Evolutionary conservation across 1,139 yeast species (phyloP).

Genomic region (Pneumocystis oryctolagi): DNA sequence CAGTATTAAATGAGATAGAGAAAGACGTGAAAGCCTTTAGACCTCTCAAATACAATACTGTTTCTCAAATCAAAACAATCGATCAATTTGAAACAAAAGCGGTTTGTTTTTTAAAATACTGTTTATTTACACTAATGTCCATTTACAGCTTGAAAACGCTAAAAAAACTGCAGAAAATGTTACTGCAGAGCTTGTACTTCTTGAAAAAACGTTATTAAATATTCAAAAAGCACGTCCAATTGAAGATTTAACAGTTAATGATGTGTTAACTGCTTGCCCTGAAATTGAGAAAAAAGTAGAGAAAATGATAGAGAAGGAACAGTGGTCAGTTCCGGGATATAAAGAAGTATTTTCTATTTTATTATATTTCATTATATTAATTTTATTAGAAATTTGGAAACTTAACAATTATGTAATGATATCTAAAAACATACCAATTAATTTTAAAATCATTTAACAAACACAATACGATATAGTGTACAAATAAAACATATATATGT

Average conservation of each 20-base stretch:
- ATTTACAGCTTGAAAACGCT: constrained; percentile 58
- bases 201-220: constrained; percentile 77
- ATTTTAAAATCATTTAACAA: background rate
- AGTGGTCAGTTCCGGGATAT: constrained; percentile 97
- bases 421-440: background rate
- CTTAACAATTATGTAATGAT: constrained; percentile 70
- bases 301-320: constrained; percentile 91
- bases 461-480: background rate
- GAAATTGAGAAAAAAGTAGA: constrained; percentile 92
- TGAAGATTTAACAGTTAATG: constrained; percentile 91
- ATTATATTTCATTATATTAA: background rate
- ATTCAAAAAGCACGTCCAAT: constrained; percentile 96
- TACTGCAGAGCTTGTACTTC: constrained; percentile 66
- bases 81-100: constrained; percentile 93
- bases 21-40: constrained; percentile 56
- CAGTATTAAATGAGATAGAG: constrained; percentile 70
- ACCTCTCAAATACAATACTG: constrained; percentile 73
- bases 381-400: constrained; percentile 60
- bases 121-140: background rate
- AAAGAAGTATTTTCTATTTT: constrained; percentile 35
- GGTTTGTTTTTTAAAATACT: constrained; percentile 9
- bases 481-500: background rate
- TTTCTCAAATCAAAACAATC: constrained; percentile 81
- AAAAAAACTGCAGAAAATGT: constrained; percentile 84
- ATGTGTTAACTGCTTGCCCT: constrained; percentile 87